Base-by-base conservation (phyloP, 345 rosid species). In the Bruguiera parviflora region DNA sequence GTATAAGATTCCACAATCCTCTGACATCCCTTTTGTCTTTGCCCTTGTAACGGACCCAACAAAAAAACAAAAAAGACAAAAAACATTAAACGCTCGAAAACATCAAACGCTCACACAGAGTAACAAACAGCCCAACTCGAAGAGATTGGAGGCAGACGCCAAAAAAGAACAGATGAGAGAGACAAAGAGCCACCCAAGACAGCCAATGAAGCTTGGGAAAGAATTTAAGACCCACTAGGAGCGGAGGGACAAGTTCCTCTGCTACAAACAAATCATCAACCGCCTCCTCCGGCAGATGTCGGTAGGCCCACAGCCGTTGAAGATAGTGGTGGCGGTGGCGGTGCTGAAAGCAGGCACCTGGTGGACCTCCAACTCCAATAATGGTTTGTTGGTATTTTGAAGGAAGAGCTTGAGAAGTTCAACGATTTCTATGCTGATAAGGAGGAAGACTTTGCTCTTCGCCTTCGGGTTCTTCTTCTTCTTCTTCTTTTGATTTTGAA, bases 161-260 rank as follows among this genome's bases (percentile, higher is more conserved):
- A 32, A 5, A 6, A 32, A 32, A 32, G 7, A 32, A 32, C 35
- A 32, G 6, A 32, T 5, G 8, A 32, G 6, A 5, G 7, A 6
- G 18, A 19, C 5, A 47, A 3, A 21, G 47, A 57, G 21, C 6
- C 16, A 28, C 35, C n/a, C 64, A 4, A 5, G 20, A n/a, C 35
- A 32, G 35, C 6, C 75, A 1, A 90, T 90, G 98, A 90, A 92
- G 82, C 87, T 92, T 72, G 96, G 96, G 9, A 89, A 92, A 70
- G 96, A 90, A 66, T 90, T 92, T 82, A 87, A 79, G 39, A 88
- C 87, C 71, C 96, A 90, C 74, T 86, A 90, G 62, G 92, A 88
- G 84, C 90, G 96, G 98, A 86, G 96, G 74, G 98, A 90, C 82
- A 92, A 92, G 84, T 90, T 92, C 82, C 96, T 92, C 60, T 86